Evolutionary conservation across 441 rosid species (phyloP), one percentile per base, ranked within the genome.

Genomic region (Pelargonium cotyledonis): DNA sequence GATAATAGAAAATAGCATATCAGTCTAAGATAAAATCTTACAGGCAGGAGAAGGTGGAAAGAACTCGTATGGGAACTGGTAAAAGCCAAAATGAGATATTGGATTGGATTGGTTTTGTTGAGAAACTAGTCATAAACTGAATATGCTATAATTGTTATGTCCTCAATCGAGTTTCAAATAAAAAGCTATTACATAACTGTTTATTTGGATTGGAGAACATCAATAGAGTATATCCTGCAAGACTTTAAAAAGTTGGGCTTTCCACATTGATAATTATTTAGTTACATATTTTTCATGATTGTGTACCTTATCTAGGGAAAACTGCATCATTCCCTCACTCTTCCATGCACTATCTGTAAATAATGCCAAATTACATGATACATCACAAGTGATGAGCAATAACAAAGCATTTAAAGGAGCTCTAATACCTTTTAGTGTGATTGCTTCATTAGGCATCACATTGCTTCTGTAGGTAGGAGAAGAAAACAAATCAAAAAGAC

Each of bases 341-440:
- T 70, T 79, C 80, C 77, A 73, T 46, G 63, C 61, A 72, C 75
- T 74, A 78, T 88, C 97, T 91, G 91, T 72, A 78, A 68, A 69
- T 35, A 19, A 62, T 49, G 21, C 14, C 35, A 68, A 70, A 60
- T 70, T 66, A 62, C 44, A 69, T 31, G 5, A 73, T 0, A 61
- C 41, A 51, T 40, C 66, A 38, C 15, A 26, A 26, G 19, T 46
- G 41, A 38, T 1, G 5, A 5, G 35, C 40, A 26, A 61, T 57
- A 18, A 58, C 16, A 58, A 4, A 35, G 55, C 12, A 47, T 55
- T 23, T 14, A 35, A 72, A 74, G 71, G 49, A 73, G 75, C 65
- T 62, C 2, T 15, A 62, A 21, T 83, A 94, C 98, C 98, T 86
- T 80, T 88, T 65, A 89, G 87, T 4, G 91, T 91, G 63, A 87